A percentile compares a stretch with the other conserved stretches of the same genome.
Conservation (phyloP, 306 rosid species). For the Pueraria montana region DNA sequence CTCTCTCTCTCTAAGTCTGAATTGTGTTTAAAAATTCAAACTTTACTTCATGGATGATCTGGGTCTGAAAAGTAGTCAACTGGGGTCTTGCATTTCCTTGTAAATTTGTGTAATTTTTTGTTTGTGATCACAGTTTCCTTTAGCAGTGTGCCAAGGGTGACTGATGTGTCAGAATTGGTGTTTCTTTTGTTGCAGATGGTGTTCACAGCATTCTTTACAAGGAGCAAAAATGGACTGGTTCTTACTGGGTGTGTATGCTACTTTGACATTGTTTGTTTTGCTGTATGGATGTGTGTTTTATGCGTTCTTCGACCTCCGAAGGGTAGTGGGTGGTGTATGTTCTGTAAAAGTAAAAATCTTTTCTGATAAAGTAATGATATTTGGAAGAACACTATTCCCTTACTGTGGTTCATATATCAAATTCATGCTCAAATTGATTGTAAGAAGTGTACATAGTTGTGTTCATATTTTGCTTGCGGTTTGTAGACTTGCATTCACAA, state of each 20-base stretch:
- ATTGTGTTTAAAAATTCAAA: constrained; percentile 27
- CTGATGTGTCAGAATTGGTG: constrained; percentile 23
- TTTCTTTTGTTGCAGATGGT: constrained; percentile 61
- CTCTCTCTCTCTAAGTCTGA: neutral
- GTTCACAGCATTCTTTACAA: constrained; percentile 87
- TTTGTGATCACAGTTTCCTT: neutral
- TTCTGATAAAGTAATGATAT: neutral
- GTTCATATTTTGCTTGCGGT: constrained; percentile 1
- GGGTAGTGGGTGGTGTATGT: neutral
- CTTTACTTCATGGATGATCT: constrained; percentile 29
- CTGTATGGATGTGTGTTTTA: neutral
- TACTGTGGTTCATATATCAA: neutral
- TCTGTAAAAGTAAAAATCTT: neutral
- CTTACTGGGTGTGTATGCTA: constrained; percentile 84
- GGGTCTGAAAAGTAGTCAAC: constrained; percentile 5
- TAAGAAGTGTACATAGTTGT: constrained; percentile 6
- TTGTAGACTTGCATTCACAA: neutral
- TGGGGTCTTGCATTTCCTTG: constrained; percentile 22
- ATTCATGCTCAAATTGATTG: constrained; percentile 10
- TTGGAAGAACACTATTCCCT: neutral
- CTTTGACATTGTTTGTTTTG: constrained; percentile 18
- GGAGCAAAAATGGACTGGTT: constrained; percentile 84
- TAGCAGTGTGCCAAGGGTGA: neutral
- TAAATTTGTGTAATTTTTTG: neutral
- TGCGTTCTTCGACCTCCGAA: neutral